Evolutionary conservation across 2,329 filamentous ascomycete species (phyloP).

Genomic region (Aspergillus costaricaensis): DNA sequence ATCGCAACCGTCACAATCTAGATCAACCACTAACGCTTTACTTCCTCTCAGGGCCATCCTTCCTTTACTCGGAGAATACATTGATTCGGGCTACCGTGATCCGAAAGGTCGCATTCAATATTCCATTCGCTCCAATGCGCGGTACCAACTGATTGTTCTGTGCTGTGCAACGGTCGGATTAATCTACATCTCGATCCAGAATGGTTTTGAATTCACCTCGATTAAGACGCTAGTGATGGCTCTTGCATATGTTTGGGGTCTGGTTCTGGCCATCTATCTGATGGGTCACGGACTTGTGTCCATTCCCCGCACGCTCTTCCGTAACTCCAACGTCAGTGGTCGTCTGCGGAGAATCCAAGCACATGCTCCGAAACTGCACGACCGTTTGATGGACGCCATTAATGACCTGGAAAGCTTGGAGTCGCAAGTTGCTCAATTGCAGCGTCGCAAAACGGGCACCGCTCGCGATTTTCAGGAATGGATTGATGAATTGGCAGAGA

Average conservation of each 20-base stretch:
- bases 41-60: conserved; percentile 71
- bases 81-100: conserved; percentile 89
- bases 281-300: conserved; percentile 97
- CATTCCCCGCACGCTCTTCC: conserved; percentile 78
- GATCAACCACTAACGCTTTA: conserved; percentile 9
- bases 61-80: conserved; percentile 89
- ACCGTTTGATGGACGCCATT: conserved; percentile 83
- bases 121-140: conserved; percentile 81
- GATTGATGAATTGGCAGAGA: conserved; percentile 91
- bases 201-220: conserved; percentile 69
- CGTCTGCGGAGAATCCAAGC: conserved; percentile 74
- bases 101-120: conserved; percentile 78
- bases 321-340: conserved; percentile 74
- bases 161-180: conserved; percentile 70
- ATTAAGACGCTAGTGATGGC: conserved; percentile 90
- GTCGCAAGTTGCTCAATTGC: conserved; percentile 74
- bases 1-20: background rate
- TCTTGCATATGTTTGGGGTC: conserved; percentile 88
- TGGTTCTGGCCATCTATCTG: conserved; percentile 88
- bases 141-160: conserved; percentile 82
- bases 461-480: conserved; percentile 79
- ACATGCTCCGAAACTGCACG: conserved; percentile 78
- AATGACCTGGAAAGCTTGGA: conserved; percentile 79
- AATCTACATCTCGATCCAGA: conserved; percentile 79
- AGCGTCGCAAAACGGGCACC: conserved; percentile 76